Evolutionary conservation across 371 early-diverging fungal species (phyloP).

Genomic region (Saksenaea vasiformis): DNA sequence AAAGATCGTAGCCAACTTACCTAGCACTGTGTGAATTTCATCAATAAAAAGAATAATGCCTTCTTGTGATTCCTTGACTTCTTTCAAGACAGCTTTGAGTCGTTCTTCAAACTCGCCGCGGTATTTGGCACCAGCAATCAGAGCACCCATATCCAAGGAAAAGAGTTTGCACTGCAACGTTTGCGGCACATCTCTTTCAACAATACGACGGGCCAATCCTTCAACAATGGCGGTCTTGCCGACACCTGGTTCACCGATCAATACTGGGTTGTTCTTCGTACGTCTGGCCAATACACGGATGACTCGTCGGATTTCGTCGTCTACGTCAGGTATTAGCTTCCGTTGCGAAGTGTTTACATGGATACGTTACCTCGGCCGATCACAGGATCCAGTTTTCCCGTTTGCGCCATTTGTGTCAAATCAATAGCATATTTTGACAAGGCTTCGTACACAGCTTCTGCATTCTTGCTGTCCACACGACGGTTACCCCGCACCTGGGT

Average conservation of each 20-base stretch:
- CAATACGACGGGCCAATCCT: constrained; percentile 96
- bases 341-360: background rate
- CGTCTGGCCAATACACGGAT: constrained; percentile 80
- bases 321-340: constrained; percentile 20
- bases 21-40: constrained; percentile 96
- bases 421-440: constrained; percentile 95
- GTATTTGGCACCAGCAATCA: constrained; percentile 88
- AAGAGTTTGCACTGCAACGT: constrained; percentile 85
- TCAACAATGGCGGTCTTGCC: constrained; percentile 97
- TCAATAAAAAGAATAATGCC: constrained; percentile 98
- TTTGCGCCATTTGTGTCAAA: constrained; percentile 75
- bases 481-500: constrained; percentile 83
- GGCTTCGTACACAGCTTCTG: constrained; percentile 85
- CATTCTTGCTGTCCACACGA: constrained; percentile 81
- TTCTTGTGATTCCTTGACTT: constrained; percentile 88
- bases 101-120: constrained; percentile 99
- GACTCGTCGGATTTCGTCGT: constrained; percentile 82
- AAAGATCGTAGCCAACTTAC: background rate
- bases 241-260: constrained; percentile 90
- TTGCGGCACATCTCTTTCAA: constrained; percentile 92
- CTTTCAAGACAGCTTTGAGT: constrained; percentile 95
- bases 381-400: constrained; percentile 83
- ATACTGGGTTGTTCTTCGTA: constrained; percentile 92
- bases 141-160: constrained; percentile 95
- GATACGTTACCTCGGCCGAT: constrained; percentile 66